Percentiles rank a stretch among this genome's conserved stretches.
Conservation (phyloP, 257 asterid species). For the Solanum corneliomulleri region DNA sequence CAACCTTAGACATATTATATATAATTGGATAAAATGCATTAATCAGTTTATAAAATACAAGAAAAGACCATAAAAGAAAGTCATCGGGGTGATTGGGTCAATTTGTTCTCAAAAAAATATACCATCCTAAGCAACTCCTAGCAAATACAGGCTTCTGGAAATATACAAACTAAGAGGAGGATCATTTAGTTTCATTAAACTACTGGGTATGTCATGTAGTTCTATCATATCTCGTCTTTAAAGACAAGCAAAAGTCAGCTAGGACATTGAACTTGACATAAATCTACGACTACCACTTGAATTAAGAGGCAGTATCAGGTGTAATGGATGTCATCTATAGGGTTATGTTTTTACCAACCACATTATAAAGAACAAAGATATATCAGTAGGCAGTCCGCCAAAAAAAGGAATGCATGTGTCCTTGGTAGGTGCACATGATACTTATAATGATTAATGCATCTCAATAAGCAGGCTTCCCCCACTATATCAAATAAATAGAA, state of each 20-base stretch:
- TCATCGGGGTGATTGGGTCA: background rate
- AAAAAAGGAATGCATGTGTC: background rate
- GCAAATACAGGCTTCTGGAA: background rate
- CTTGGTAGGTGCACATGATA: background rate
- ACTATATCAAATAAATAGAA: background rate
- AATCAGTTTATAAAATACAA: background rate
- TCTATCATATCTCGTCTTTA: background rate
- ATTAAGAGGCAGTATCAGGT: background rate
- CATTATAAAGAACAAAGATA: background rate
- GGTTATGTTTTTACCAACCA: background rate
- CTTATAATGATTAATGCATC: background rate
- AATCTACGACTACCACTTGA: background rate
- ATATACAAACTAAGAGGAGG: background rate
- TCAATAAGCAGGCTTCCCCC: background rate
- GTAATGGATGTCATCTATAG: background rate
- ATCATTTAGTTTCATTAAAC: background rate
- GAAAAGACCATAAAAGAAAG: background rate
- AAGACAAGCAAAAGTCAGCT: background rate
- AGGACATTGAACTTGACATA: background rate
- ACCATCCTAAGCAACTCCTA: background rate
- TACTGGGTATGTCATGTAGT: background rate
- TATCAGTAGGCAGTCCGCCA: background rate
- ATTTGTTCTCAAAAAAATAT: background rate
- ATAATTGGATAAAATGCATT: background rate
- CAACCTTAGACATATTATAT: background rate